phyloP scores from a whole-genome alignment of 2,329 filamentous ascomycete species.

The Escovopsis sp. region DNA sequence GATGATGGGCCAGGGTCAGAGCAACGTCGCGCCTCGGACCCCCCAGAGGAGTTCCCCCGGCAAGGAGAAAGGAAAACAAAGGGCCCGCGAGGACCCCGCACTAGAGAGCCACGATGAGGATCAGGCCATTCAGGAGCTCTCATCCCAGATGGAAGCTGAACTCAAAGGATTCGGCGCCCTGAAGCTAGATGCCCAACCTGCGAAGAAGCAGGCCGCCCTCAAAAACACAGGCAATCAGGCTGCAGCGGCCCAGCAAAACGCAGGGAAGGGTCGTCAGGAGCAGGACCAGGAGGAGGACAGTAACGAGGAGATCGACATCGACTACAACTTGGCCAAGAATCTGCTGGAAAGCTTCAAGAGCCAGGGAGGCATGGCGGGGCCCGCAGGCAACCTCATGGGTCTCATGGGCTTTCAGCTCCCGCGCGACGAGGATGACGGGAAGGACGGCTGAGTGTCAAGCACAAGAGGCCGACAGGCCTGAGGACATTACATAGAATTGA shows the following conservation, averaged over 20 bases:
- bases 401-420: conserved; percentile 76
- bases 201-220: neutral
- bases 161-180: conserved; percentile 55
- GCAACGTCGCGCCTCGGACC: no score
- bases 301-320: conserved; percentile 54
- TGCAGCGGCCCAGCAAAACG: conserved; percentile 1
- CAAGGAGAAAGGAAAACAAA: no score
- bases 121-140: conserved; percentile 49
- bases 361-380: conserved; percentile 73
- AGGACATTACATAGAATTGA: no score
- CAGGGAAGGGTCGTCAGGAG: conserved; percentile 8
- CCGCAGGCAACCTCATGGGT: conserved; percentile 72
- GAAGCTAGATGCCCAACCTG: conserved; percentile 26
- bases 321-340: conserved; percentile 81
- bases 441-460: conserved; percentile 8
- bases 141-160: conserved; percentile 58
- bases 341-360: conserved; percentile 85
- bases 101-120: conserved; percentile 31
- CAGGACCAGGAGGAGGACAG: conserved; percentile 30
- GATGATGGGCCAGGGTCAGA: conserved; percentile 57
- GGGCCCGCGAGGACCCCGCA: no score
- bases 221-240: conserved; percentile 1
- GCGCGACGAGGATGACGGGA: conserved; percentile 53
- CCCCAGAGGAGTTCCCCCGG: no score
- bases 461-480: no score